A percentile compares a stretch with the other conserved stretches of the same genome.
phyloP scores from a whole-genome alignment of 2,329 filamentous ascomycete genomes.

The Chaetomium strumarium region DNA sequence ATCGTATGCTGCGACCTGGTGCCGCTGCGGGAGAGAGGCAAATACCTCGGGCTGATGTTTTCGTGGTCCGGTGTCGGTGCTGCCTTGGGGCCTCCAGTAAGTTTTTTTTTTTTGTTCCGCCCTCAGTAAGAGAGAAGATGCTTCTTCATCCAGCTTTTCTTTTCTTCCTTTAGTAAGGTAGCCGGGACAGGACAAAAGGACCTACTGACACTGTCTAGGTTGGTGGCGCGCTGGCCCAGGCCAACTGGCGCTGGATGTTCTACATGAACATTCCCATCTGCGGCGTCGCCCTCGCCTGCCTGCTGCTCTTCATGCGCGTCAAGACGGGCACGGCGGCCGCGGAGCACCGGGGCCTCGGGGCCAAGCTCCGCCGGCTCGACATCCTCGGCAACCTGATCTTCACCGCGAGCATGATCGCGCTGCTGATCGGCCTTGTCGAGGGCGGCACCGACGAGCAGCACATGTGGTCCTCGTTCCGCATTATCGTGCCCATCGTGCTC shows the following conservation, averaged over 20 bases:
- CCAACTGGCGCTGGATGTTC: conserved; percentile 31
- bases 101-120: too few species aligned
- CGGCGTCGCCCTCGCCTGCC: conserved; percentile 18
- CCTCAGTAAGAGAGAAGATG: too few species aligned
- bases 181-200: too few species aligned
- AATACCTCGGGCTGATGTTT: background rate
- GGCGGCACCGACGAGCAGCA: conserved; percentile 11
- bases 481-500: conserved; percentile 33
- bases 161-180: too few species aligned
- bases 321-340: background rate
- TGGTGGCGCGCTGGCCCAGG: conserved; percentile 15
- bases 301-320: conserved; percentile 25
- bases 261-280: conserved; percentile 33
- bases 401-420: conserved; percentile 31
- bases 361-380: conserved; percentile 30
- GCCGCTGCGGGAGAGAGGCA: background rate
- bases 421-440: conserved; percentile 29
- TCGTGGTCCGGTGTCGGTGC: conserved; percentile 9
- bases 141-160: too few species aligned
- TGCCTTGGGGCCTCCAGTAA: conserved; percentile 14
- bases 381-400: conserved; percentile 37
- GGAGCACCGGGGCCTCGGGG: too few species aligned
- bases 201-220: too few species aligned
- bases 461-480: conserved; percentile 13
- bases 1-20: background rate